Conservation (phyloP, 208 protist genomes). For the Trypanosoma vivax region DNA sequence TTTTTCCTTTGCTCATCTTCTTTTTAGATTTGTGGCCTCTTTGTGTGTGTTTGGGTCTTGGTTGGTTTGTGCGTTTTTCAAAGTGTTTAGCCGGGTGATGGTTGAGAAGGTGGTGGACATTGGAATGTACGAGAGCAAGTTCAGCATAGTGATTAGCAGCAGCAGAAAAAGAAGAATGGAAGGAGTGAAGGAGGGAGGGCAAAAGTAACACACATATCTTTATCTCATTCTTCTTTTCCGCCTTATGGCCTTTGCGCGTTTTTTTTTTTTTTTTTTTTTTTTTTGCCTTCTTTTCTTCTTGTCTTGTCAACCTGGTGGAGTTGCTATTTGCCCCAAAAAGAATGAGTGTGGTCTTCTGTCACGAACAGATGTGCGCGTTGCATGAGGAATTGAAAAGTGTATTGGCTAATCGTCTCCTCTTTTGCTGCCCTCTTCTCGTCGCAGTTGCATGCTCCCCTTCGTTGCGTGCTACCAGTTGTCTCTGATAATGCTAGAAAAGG, state of each 20-base stretch:
- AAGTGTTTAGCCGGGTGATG: too few relatives aligned
- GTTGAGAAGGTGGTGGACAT: too few relatives aligned
- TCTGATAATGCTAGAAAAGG: background rate
- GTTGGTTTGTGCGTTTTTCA: too few relatives aligned
- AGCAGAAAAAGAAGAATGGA: background rate
- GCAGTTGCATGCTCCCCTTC: background rate
- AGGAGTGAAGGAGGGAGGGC: constrained; percentile 4
- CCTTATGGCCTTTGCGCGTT: background rate
- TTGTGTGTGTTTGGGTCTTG: too few relatives aligned
- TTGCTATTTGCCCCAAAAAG: background rate
- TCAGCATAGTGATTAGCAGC: background rate
- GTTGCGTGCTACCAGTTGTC: background rate
- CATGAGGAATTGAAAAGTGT: too few relatives aligned
- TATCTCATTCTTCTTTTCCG: background rate
- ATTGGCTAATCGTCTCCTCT: too few relatives aligned
- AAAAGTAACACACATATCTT: background rate
- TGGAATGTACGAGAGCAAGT: too few relatives aligned
- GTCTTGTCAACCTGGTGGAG: background rate
- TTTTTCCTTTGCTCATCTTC: too few relatives aligned
- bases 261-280: constrained; percentile 21
- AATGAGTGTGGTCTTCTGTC: too few relatives aligned
- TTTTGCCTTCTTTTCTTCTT: constrained; percentile 17
- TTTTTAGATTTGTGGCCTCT: too few relatives aligned
- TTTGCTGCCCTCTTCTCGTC: background rate
- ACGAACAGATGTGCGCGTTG: too few relatives aligned